phyloP scores from a whole-genome alignment of 2,329 filamentous ascomycete genomes.

The Penicillium palitans region DNA sequence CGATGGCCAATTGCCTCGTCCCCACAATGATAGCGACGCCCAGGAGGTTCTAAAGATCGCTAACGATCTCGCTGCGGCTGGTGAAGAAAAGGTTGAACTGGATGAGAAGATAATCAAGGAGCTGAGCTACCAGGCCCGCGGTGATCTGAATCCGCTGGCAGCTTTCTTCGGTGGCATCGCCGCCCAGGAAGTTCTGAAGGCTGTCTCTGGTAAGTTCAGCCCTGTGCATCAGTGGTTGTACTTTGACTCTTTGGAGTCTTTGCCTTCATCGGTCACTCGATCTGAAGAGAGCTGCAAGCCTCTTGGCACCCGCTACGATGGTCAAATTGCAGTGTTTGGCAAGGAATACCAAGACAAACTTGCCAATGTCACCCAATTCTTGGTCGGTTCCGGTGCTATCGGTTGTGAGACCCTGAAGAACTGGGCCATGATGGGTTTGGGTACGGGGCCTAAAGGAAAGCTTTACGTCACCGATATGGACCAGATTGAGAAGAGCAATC shows the following conservation, averaged over 20 bases:
- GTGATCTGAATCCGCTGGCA: constrained; percentile 87
- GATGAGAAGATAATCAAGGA: constrained; percentile 92
- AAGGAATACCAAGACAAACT: constrained; percentile 93
- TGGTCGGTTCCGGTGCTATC: constrained; percentile 95
- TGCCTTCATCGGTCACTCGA: constrained; percentile 72
- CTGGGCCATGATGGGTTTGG: constrained; percentile 98
- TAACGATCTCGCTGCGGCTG: constrained; percentile 66
- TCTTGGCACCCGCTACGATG: constrained; percentile 82
- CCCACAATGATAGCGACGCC: constrained; percentile 84
- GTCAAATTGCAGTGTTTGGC: constrained; percentile 95
- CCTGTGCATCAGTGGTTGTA: constrained; percentile 97
- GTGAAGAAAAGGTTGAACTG: constrained; percentile 74
- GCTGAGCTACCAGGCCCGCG: constrained; percentile 88
- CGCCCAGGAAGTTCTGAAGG: constrained; percentile 94
- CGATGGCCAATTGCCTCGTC: constrained; percentile 69
- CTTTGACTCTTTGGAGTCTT: constrained; percentile 95
- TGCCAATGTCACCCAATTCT: constrained; percentile 83
- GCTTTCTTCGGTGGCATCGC: constrained; percentile 92
- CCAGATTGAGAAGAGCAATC: constrained; percentile 97
- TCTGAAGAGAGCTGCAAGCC: constrained; percentile 88
- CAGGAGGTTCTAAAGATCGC: constrained; percentile 73
- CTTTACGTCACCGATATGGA: constrained; percentile 97
- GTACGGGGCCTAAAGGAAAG: constrained; percentile 80
- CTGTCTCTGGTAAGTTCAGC: constrained; percentile 95
- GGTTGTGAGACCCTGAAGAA: constrained; percentile 99